Evolutionary conservation across 768 basidiomycete species (phyloP).

Genomic region (Rhodosporidiobolus odoratus): DNA sequence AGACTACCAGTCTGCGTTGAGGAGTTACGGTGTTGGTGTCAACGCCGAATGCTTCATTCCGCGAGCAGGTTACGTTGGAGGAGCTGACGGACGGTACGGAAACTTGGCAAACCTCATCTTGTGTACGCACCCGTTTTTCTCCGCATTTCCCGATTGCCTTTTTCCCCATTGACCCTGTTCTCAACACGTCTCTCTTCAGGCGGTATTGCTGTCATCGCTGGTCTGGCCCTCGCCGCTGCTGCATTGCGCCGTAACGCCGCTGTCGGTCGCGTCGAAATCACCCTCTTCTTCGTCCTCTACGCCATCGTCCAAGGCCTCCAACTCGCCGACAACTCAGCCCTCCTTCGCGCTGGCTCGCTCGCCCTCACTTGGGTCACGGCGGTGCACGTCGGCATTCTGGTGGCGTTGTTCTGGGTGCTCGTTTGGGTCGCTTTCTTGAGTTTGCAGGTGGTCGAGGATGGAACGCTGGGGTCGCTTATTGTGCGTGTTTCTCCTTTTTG

Average conservation of each 20-base stretch:
- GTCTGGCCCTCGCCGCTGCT: constrained; percentile 56
- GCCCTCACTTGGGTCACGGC: constrained; percentile 51
- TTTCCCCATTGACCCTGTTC: not conserved
- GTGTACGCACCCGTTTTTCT: constrained; percentile 48
- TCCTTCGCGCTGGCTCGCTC: constrained; percentile 21
- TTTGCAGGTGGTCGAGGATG: constrained; percentile 81
- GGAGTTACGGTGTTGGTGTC: constrained; percentile 70
- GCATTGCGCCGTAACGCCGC: constrained; percentile 73
- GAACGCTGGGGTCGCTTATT: constrained; percentile 55
- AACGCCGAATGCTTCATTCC: constrained; percentile 75
- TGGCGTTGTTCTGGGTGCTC: constrained; percentile 51
- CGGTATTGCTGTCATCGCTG: constrained; percentile 62
- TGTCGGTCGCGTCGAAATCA: constrained; percentile 58
- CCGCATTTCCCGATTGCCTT: not conserved
- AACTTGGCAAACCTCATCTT: constrained; percentile 81
- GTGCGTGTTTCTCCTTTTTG: constrained; percentile 14
- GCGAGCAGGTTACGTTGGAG: constrained; percentile 54
- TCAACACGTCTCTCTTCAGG: not conserved
- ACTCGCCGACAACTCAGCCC: constrained; percentile 36
- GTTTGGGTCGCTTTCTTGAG: constrained; percentile 44
- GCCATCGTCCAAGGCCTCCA: constrained; percentile 39
- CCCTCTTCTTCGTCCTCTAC: constrained; percentile 44
- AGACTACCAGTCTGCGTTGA: constrained; percentile 50
- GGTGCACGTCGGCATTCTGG: constrained; percentile 71
- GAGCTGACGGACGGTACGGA: constrained; percentile 56